These are phyloP conservation scores for Alternaria arborescens DNA, from an alignment of 2,329 filamentous ascomycete genomes.

Conservation along the genomic window DNA sequence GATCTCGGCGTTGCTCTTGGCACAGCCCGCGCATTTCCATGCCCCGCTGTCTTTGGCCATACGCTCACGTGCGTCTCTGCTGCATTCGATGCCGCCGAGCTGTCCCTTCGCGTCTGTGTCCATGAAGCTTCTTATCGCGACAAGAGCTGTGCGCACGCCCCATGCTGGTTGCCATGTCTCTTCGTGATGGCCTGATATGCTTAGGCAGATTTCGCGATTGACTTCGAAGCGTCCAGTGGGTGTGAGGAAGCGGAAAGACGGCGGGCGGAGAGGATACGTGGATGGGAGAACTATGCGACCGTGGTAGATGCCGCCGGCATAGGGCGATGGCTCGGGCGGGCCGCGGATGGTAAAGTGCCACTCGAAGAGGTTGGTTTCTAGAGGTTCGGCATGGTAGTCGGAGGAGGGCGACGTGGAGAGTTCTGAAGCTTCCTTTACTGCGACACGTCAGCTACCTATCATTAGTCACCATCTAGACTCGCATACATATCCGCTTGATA, in stretches of 20 bases:
- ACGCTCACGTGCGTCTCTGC: conserved; percentile 67
- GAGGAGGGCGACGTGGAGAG: conserved; percentile 80
- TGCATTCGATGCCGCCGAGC: conserved; percentile 85
- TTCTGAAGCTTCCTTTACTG: conserved; percentile 90
- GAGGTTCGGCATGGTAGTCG: conserved; percentile 84
- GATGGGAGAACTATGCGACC: conserved; percentile 91
- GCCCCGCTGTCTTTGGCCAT: conserved; percentile 72
- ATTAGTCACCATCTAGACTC: not conserved
- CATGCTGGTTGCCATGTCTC: conserved; percentile 99
- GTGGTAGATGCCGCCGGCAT: conserved; percentile 87
- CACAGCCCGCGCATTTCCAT: conserved; percentile 77
- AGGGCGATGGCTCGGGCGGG: conserved; percentile 79
- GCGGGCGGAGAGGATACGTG: conserved; percentile 89
- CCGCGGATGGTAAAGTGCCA: conserved; percentile 99
- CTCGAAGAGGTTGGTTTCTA: conserved; percentile 92
- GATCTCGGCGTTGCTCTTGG: conserved; percentile 75
- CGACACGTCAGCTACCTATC: conserved; percentile 31
- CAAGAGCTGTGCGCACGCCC: conserved; percentile 89
- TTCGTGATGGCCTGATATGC: conserved; percentile 93
- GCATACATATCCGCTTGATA: conserved; percentile 81
- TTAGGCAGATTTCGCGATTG: conserved; percentile 95
- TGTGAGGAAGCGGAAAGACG: conserved; percentile 94
- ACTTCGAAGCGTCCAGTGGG: conserved; percentile 93
- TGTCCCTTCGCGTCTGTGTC: conserved; percentile 88
- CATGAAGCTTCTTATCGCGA: conserved; percentile 87